Base-by-base conservation (phyloP, 2,329 filamentous ascomycete genomes). In the Herpotrichia juniperi region DNA sequence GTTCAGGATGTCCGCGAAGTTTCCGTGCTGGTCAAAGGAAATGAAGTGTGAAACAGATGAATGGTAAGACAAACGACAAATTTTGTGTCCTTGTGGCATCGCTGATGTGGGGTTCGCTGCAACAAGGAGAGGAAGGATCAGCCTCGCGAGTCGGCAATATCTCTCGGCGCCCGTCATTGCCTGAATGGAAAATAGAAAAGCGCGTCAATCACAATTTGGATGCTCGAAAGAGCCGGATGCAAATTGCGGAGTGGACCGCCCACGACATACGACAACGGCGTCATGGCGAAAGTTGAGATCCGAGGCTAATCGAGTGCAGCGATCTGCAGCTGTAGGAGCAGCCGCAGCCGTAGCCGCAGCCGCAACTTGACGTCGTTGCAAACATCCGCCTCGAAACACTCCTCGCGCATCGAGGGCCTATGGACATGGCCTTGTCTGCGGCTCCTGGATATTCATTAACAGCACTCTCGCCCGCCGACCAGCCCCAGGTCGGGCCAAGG, bases 281-380 rank as follows among this genome's bases (percentile, higher is more conserved):
- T n/a, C n/a, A n/a, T n/a, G n/a, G n/a, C n/a, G n/a, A n/a, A n/a
- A n/a, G n/a, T n/a, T n/a, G n/a, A n/a, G n/a, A n/a, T n/a, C n/a
- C n/a, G n/a, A n/a, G 50, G 26, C 49, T 48, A 45, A 56, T 22
- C 10, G 43, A 25, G 54, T 56, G 55, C 54, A 63, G 56, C 43
- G 47, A 63, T 62, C 55, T 67, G 59, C 63, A 58, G 48, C 57
- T 50, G 57, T 50, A 58, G 56, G 39, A 31, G 48, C 50, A 42
- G 37, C 42, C 49, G 53, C 30, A 51, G 47, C 47, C 46, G 51
- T 31, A 46, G 46, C 53, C 52, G 17, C 54, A 61, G 60, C 61
- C 54, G 50, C 48, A 51, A 49, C 48, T 51, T 54, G 58, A 54
- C 51, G 39, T 63, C 50, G 40, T 49, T 40, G 4, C 31, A 50